phyloP scores from a whole-genome alignment of 441 rosid species.

The Erodium texanum region DNA sequence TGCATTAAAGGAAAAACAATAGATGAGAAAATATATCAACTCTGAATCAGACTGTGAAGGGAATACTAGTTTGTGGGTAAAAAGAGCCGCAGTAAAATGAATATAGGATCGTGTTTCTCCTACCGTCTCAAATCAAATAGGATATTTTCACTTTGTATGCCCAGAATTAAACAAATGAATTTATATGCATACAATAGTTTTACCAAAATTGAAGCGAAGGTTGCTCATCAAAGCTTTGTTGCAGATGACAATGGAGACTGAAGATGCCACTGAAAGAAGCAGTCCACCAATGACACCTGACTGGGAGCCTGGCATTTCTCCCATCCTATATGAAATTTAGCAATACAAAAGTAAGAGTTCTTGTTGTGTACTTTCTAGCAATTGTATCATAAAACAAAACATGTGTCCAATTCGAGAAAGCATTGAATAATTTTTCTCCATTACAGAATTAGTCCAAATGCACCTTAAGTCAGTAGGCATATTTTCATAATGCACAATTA shows the following conservation, averaged over 20 bases:
- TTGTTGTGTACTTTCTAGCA: not conserved
- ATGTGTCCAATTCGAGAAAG: not conserved
- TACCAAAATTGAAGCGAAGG: constrained; percentile 97
- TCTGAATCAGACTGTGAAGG: not conserved
- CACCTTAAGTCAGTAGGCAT: not conserved
- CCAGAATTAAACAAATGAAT: not conserved
- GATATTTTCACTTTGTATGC: not conserved
- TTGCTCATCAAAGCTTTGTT: constrained; percentile 98
- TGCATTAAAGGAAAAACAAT: constrained; percentile 18
- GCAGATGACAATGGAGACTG: constrained; percentile 73
- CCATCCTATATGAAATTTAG: constrained; percentile 37
- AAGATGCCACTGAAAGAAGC: constrained; percentile 92
- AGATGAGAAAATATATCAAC: not conserved
- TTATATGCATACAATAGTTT: not conserved
- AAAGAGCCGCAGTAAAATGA: not conserved
- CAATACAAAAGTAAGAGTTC: not conserved
- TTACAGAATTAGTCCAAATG: not conserved
- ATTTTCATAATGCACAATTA: not conserved
- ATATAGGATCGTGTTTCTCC: not conserved
- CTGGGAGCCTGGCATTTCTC: constrained; percentile 76
- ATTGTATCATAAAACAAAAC: not conserved
- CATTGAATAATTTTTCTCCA: not conserved
- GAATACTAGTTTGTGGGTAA: not conserved
- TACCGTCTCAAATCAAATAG: not conserved
- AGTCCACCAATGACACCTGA: constrained; percentile 86